Base-by-base conservation (phyloP, 768 basidiomycete species). In the Boletus rubropictus region DNA sequence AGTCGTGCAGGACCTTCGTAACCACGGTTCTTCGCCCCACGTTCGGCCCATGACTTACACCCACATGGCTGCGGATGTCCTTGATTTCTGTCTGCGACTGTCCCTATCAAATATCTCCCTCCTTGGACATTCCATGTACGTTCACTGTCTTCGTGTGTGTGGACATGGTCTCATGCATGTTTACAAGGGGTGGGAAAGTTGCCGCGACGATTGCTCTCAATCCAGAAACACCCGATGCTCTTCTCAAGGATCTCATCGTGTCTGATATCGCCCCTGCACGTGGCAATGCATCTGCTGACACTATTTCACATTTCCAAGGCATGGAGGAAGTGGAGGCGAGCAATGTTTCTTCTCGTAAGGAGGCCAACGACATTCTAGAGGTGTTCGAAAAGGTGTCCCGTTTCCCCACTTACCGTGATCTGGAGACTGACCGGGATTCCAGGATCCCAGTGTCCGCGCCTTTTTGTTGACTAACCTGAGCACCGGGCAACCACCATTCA, bases 121-220 rank as follows among this genome's bases (percentile, higher is more conserved):
- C 4, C 69, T 95, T 4, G 93, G 93, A 0, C 93, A 95, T 62
- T 94, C 91, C 3, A 93, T 95, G 92, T 91, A 54, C 45, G 85
- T 70, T 47, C 17, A 31, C 3, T 12, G 14, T 15, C 29, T 42
- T 25, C 8, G 40, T 22, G 17, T 25, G 8, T 25, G 7, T 14
- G 10, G 11, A 28, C 15, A 15, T 49, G 6, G 7, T 25, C 38
- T 59, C 31, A 48, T 43, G 15, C 4, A n/a, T 29, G 8, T 54
- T 39, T 8, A 21, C 34, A 52, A 91, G 88, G 89, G 91, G 91
- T 42, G 91, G 89, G 18, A 93, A 91, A 62, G 82, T 79, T 3
- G 85, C 85, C 0, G 87, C 89, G 85, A 60, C 81, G 1, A 68
- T 84, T 14, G 86, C 86, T 1, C 72, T 75, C 63, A 54, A 68